These are phyloP conservation scores for Diddensiella transvaalensis DNA, from an alignment of 805 yeast species.

Conservation along the genomic window DNA sequence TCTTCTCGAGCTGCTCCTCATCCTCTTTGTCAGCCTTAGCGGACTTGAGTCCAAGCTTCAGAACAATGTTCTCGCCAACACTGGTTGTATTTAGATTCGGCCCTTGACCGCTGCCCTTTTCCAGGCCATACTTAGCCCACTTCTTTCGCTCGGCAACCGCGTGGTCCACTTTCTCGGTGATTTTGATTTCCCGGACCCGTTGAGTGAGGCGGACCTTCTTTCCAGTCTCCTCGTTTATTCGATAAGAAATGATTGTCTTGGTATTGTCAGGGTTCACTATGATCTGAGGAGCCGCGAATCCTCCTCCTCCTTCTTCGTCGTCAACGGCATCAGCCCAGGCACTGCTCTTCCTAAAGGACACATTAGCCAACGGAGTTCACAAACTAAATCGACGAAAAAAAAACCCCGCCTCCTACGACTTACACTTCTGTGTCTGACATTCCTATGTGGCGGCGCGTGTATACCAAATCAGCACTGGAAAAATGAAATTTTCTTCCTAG, in stretches of 20 bases:
- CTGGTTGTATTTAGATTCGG: slow-evolving; percentile 88
- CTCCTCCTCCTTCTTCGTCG: slow-evolving; percentile 38
- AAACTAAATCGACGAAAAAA: too few species aligned
- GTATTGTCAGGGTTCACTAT: slow-evolving; percentile 83
- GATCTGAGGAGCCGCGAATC: slow-evolving; percentile 70
- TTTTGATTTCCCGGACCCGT: slow-evolving; percentile 69
- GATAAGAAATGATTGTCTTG: slow-evolving; percentile 77
- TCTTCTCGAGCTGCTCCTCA: slow-evolving; percentile 45
- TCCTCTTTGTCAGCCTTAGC: slow-evolving; percentile 59
- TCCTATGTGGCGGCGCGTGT: too few species aligned
- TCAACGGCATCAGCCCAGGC: slow-evolving; percentile 72
- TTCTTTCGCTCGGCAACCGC: slow-evolving; percentile 81
- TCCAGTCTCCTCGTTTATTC: slow-evolving; percentile 64
- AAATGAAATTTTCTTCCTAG: too few species aligned
- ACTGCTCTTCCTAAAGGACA: slow-evolving; percentile 8
- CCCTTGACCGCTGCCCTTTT: slow-evolving; percentile 68
- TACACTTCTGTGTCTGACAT: too few species aligned
- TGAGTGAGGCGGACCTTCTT: slow-evolving; percentile 86
- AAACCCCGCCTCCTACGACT: too few species aligned
- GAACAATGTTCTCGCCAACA: slow-evolving; percentile 76
- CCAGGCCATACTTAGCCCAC: slow-evolving; percentile 88
- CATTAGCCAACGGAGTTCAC: too few species aligned
- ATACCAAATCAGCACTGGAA: too few species aligned
- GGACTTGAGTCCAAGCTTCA: slow-evolving; percentile 55
- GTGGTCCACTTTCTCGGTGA: slow-evolving; percentile 78